These are phyloP conservation scores for Ziziphus jujuba DNA, from an alignment of 306 rosid species.

Conservation along the genomic window DNA sequence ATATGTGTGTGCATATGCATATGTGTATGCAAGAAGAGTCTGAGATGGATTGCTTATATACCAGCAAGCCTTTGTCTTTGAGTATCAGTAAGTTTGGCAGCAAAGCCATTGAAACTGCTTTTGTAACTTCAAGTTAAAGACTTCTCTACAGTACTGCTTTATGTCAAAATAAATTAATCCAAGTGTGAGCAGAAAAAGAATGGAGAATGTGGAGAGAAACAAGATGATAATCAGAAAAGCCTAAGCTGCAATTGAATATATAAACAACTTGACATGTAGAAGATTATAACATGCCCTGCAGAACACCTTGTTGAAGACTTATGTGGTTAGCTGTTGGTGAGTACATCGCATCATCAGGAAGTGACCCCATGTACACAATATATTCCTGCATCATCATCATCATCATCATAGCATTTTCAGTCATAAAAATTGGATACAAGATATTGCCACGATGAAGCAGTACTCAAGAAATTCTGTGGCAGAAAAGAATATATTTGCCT, in stretches of 20 bases:
- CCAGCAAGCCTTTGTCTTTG: slow-evolving; percentile 24
- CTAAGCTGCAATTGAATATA: background rate
- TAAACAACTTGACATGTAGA: background rate
- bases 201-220: background rate
- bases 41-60: background rate
- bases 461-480: background rate
- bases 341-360: background rate
- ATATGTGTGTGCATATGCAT: background rate
- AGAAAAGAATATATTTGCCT: background rate
- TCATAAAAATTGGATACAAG: background rate
- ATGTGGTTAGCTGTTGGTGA: slow-evolving; percentile 13
- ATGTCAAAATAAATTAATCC: background rate
- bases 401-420: background rate
- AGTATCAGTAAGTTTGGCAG: slow-evolving; percentile 19
- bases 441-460: background rate
- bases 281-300: slow-evolving; percentile 1
- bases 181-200: background rate
- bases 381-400: slow-evolving; percentile 5
- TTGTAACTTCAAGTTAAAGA: slow-evolving; percentile 25
- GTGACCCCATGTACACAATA: slow-evolving; percentile 28
- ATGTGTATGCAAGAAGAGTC: background rate
- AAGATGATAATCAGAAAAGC: no score
- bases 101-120: slow-evolving; percentile 43
- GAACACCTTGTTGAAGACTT: background rate
- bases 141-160: background rate